Evolutionary conservation across 805 yeast genomes (phyloP).

Genomic region (Candida bentonensis): DNA sequence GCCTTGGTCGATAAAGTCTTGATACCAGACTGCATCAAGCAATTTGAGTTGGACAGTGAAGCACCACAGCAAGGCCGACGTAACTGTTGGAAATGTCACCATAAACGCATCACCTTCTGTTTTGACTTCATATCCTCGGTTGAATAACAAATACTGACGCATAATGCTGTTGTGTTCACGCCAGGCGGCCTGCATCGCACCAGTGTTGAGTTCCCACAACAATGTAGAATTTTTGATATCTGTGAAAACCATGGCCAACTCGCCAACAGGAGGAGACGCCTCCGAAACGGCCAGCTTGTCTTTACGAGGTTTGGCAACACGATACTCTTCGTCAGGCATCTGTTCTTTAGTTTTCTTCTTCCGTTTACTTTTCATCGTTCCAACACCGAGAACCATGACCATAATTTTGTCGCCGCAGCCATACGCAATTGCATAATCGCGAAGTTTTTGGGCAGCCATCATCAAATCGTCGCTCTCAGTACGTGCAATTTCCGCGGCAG

Average conservation of each 20-base stretch:
- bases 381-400: slow-evolving; percentile 62
- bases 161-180: slow-evolving; percentile 85
- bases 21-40: slow-evolving; percentile 87
- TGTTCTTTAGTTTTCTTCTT: background rate
- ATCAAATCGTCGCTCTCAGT: slow-evolving; percentile 51
- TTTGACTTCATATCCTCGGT: slow-evolving; percentile 96
- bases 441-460: slow-evolving; percentile 80
- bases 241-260: slow-evolving; percentile 89
- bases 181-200: slow-evolving; percentile 91
- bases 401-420: slow-evolving; percentile 72
- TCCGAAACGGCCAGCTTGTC: slow-evolving; percentile 26
- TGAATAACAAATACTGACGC: slow-evolving; percentile 84
- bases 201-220: slow-evolving; percentile 83
- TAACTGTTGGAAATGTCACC: slow-evolving; percentile 91
- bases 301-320: background rate
- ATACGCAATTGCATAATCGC: slow-evolving; percentile 89
- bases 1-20: slow-evolving; percentile 69
- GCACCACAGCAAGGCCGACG: slow-evolving; percentile 88
- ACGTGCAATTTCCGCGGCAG: slow-evolving; percentile 82
- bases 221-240: slow-evolving; percentile 91
- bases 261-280: slow-evolving; percentile 89
- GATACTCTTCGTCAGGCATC: background rate
- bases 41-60: slow-evolving; percentile 79
- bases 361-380: slow-evolving; percentile 7
- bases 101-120: slow-evolving; percentile 99